These are phyloP conservation scores for Penicillium sp. DNA, from an alignment of 2,329 filamentous ascomycete species.

Conservation along the genomic window DNA sequence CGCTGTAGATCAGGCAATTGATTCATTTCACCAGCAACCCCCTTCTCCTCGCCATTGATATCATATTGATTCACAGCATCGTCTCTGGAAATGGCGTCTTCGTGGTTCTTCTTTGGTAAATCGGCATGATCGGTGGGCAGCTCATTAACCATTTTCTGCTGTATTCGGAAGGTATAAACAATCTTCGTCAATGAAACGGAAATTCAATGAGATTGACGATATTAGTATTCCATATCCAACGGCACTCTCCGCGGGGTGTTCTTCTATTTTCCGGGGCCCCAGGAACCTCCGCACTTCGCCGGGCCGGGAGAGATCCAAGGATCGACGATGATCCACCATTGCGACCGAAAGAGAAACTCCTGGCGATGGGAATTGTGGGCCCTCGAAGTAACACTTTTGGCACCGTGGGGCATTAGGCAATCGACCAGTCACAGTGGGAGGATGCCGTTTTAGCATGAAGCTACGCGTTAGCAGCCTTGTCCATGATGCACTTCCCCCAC, in stretches of 20 bases:
- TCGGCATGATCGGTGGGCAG: neutral
- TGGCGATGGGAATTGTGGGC: neutral
- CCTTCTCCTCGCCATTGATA: conserved; percentile 3
- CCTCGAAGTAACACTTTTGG: neutral
- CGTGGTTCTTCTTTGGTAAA: neutral
- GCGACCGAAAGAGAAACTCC: conserved; percentile 2
- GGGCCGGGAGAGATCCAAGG: conserved; percentile 1
- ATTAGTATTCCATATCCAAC: neutral
- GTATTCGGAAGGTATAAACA: neutral
- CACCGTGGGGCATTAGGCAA: neutral
- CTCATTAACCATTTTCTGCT: neutral
- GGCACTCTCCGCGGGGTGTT: neutral
- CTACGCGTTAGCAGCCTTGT: neutral
- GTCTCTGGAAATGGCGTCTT: neutral
- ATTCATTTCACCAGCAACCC: conserved; percentile 1
- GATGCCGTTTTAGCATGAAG: neutral
- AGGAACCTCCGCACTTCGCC: conserved; percentile 2
- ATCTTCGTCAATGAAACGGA: no score
- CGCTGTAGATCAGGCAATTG: conserved; percentile 8
- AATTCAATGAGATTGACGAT: neutral
- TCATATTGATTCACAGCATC: neutral
- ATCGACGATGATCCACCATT: conserved; percentile 1
- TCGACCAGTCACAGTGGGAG: neutral
- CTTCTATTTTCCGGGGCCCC: conserved; percentile 2
- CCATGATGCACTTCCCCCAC: neutral